Conservation (phyloP, 2,329 filamentous ascomycete genomes). For the Camillea tinctor region DNA sequence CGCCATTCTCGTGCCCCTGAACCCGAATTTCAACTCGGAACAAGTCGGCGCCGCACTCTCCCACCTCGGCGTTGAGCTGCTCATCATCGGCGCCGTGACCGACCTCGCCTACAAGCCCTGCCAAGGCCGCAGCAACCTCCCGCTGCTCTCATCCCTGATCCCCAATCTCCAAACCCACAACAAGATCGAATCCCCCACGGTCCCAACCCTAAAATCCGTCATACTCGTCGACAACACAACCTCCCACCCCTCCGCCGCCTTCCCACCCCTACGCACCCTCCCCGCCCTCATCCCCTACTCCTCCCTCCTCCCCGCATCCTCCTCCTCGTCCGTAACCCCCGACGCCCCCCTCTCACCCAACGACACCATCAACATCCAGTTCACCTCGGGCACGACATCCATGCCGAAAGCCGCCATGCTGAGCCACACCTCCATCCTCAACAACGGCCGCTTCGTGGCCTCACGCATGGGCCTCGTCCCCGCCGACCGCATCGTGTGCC, state of each 20-base stretch:
- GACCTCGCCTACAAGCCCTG: conserved; percentile 69
- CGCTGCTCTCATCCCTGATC: conserved; percentile 45
- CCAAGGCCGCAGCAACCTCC: conserved; percentile 52
- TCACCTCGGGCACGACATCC: conserved; percentile 93
- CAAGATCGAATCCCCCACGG: conserved; percentile 41
- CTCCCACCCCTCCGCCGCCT: conserved; percentile 45
- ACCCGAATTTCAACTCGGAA: conserved; percentile 78
- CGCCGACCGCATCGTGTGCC: conserved; percentile 75
- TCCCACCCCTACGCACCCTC: conserved; percentile 39
- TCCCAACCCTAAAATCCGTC: conserved; percentile 70
- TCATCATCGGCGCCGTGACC: conserved; percentile 85
- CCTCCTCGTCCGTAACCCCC: conserved; percentile 39
- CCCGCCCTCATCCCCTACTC: conserved; percentile 47
- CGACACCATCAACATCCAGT: conserved; percentile 92
- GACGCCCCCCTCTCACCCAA: conserved; percentile 50
- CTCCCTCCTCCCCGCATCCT: conserved; percentile 35
- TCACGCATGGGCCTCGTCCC: conserved; percentile 77
- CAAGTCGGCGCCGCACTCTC: conserved; percentile 78
- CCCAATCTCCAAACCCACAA: conserved; percentile 38
- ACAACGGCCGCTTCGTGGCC: conserved; percentile 86
- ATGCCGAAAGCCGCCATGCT: conserved; percentile 90
- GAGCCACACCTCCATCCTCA: conserved; percentile 81
- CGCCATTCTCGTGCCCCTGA: conserved; percentile 89
- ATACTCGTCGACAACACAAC: conserved; percentile 77
- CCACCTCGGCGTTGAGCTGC: conserved; percentile 69